phyloP scores from a whole-genome alignment of 108 stramenopile species.

The Nitzschia sp. region DNA sequence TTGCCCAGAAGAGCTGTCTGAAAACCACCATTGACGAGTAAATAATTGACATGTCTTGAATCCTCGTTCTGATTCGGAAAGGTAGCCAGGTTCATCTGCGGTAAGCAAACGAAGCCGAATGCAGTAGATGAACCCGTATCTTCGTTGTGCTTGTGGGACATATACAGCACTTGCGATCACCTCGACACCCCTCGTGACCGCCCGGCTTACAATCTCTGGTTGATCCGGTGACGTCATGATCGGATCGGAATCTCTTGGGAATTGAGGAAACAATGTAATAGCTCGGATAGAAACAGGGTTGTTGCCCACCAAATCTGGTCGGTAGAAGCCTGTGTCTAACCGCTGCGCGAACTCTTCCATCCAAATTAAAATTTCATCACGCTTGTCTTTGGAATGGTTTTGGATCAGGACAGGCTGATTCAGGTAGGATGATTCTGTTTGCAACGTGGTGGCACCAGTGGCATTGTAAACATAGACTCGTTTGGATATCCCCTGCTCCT shows the following conservation, averaged over 20 bases:
- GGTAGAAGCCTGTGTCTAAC: conserved; percentile 15
- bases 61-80: conserved; percentile 42
- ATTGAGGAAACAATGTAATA: conserved; percentile 25
- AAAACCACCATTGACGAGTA: conserved; percentile 53
- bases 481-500: background rate
- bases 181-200: conserved; percentile 59
- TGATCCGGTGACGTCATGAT: background rate
- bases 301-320: conserved; percentile 17
- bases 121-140: conserved; percentile 39
- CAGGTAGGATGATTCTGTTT: background rate
- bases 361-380: conserved; percentile 48
- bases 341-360: conserved; percentile 48
- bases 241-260: conserved; percentile 3
- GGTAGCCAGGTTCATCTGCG: conserved; percentile 41
- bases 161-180: conserved; percentile 51
- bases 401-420: background rate
- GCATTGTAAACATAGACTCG: conserved; percentile 11
- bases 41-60: conserved; percentile 57
- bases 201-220: conserved; percentile 34
- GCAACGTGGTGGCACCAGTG: background rate
- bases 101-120: conserved; percentile 53
- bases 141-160: conserved; percentile 6
- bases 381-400: background rate
- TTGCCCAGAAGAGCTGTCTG: conserved; percentile 7
- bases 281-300: background rate